Percentiles rank a stretch among this genome's conserved stretches.
Evolutionary conservation across 2,329 filamentous ascomycete genomes (phyloP).

Genomic region (Curvularia sp.): DNA sequence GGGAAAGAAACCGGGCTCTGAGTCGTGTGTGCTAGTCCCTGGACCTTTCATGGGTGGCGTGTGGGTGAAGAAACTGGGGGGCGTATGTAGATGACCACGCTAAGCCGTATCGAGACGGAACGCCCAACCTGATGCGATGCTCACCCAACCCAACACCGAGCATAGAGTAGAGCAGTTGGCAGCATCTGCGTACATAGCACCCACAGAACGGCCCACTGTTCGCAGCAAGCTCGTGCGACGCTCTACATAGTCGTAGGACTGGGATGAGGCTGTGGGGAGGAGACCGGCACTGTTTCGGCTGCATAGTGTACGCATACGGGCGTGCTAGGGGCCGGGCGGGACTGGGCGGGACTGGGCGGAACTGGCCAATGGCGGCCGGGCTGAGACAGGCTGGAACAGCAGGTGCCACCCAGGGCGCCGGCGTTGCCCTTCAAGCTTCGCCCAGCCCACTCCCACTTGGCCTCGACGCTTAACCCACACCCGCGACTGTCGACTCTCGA

Average conservation of each 20-base stretch:
- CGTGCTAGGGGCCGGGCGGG: constrained; percentile 14
- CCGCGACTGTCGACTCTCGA: constrained; percentile 14
- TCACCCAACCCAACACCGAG: no score
- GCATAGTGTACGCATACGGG: no score
- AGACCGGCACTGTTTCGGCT: constrained; percentile 13
- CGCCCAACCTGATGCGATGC: not conserved
- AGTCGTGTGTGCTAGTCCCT: not conserved
- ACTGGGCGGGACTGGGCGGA: constrained; percentile 5
- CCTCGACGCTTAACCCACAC: constrained; percentile 33
- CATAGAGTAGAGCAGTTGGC: no score
- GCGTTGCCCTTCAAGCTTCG: constrained; percentile 19
- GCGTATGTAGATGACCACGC: not conserved
- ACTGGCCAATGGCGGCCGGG: constrained; percentile 7
- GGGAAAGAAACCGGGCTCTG: not conserved
- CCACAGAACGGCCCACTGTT: not conserved
- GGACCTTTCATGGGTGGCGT: not conserved
- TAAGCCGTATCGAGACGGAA: not conserved
- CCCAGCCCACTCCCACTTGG: constrained; percentile 36
- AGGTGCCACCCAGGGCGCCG: constrained; percentile 23
- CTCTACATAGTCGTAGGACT: constrained; percentile 12
- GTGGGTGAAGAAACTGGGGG: not conserved
- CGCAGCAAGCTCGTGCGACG: constrained; percentile 12
- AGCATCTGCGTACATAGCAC: no score
- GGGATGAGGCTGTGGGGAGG: constrained; percentile 4
- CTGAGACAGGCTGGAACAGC: constrained; percentile 15